Percentiles rank a stretch among this genome's conserved stretches.
Conservation (phyloP, 2,329 filamentous ascomycete species). For the Diaporthe citriasiana region DNA sequence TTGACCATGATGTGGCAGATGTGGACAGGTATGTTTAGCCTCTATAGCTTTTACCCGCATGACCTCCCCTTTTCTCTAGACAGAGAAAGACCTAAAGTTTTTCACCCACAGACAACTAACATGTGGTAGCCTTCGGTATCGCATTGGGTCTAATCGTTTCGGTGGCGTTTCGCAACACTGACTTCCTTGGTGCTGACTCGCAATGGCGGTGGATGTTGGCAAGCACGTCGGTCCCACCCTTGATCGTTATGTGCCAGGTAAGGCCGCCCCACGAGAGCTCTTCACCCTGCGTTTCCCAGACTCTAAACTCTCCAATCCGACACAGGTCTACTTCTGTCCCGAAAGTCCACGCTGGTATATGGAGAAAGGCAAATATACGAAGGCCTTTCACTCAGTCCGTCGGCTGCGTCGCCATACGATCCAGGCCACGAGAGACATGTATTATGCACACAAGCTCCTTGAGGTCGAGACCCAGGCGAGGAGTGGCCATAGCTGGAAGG, state of each 20-base stretch:
- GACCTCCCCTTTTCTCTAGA: not conserved
- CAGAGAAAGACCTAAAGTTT: not conserved
- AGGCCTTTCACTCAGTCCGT: constrained; percentile 61
- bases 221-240: constrained; percentile 18
- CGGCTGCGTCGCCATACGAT: constrained; percentile 62
- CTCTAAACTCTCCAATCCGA: not conserved
- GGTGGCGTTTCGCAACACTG: constrained; percentile 9
- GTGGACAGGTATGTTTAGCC: constrained; percentile 47
- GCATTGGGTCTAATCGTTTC: constrained; percentile 2
- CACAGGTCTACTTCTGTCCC: constrained; percentile 60
- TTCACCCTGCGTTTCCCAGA: not conserved
- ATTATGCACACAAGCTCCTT: constrained; percentile 60
- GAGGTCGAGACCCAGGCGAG: constrained; percentile 49
- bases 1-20: constrained; percentile 55
- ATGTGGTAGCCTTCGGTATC: constrained; percentile 63
- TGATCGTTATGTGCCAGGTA: constrained; percentile 9
- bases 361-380: constrained; percentile 60
- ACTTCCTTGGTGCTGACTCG: constrained; percentile 6
- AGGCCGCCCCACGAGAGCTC: not conserved
- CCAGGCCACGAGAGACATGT: constrained; percentile 66
- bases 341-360: constrained; percentile 69
- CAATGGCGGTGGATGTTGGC: constrained; percentile 22
- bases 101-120: constrained; percentile 59
- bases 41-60: constrained; percentile 45
- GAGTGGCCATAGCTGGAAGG: constrained; percentile 51